Percentiles rank a stretch among this genome's conserved stretches.
phyloP scores from a whole-genome alignment of 805 yeast species.

The Metschnikowia lochheadii region DNA sequence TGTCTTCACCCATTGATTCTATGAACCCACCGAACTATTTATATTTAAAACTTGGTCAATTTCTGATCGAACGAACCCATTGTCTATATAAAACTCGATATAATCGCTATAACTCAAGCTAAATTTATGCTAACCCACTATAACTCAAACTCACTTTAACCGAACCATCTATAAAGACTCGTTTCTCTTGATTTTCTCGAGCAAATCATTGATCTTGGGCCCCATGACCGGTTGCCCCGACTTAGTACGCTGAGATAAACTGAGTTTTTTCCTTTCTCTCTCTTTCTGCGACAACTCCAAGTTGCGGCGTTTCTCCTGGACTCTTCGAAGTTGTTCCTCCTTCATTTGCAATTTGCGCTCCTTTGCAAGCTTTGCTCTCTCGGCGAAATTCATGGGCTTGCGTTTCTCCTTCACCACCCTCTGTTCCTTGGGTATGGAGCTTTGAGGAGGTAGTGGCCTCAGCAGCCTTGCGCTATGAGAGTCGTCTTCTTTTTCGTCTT shows the following conservation, averaged over 20 bases:
- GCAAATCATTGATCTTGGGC: constrained; percentile 72
- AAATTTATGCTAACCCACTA: too few relatives aligned
- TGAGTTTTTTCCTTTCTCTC: constrained; percentile 41
- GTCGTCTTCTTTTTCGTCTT: constrained; percentile 13
- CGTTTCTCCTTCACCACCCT: constrained; percentile 22
- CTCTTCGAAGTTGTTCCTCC: constrained; percentile 34
- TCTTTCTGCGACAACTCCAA: constrained; percentile 37
- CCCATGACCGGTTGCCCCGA: constrained; percentile 90
- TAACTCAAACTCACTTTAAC: too few relatives aligned
- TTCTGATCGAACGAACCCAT: too few relatives aligned
- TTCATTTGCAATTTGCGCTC: constrained; percentile 44
- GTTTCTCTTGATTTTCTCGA: constrained; percentile 69
- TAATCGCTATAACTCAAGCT: too few relatives aligned
- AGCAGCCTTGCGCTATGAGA: constrained; percentile 11
- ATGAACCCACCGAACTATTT: not conserved
- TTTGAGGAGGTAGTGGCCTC: constrained; percentile 20
- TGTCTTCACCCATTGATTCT: not conserved
- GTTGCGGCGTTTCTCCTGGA: constrained; percentile 34
- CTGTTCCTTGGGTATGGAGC: constrained; percentile 8
- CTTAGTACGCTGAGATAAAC: constrained; percentile 49
- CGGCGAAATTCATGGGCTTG: constrained; percentile 40
- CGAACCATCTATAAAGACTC: constrained; percentile 1
- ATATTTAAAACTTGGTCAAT: not conserved
- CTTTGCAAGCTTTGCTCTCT: constrained; percentile 42
- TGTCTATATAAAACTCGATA: too few relatives aligned